Evolutionary conservation across 2,329 filamentous ascomycete species (phyloP).

Genomic region (Sporothrix humicola): DNA sequence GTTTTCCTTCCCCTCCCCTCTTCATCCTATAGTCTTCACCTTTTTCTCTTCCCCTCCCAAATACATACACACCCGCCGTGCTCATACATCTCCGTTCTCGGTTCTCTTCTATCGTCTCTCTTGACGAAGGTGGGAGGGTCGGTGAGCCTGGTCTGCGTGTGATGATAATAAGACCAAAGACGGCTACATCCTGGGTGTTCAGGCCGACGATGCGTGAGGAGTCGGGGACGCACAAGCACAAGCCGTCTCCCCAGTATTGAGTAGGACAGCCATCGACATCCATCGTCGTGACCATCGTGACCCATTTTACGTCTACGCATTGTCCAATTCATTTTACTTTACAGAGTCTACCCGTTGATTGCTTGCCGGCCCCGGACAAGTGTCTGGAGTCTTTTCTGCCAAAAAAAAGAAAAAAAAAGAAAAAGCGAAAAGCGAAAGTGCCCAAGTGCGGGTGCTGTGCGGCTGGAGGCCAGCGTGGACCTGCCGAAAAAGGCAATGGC

Average conservation of each 20-base stretch:
- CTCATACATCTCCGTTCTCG: constrained; percentile 30
- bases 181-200: neutral
- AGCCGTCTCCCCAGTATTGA: neutral
- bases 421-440: neutral
- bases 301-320: neutral
- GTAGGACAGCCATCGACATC: neutral
- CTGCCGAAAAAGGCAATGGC: constrained; percentile 18
- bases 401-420: neutral
- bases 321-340: neutral
- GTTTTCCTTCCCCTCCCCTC: neutral
- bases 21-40: neutral
- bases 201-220: no score
- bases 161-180: neutral
- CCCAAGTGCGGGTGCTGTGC: neutral
- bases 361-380: constrained; percentile 18
- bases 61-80: constrained; percentile 29
- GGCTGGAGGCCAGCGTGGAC: constrained; percentile 1
- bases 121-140: neutral
- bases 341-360: neutral
- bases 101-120: neutral
- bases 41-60: neutral
- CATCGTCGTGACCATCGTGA: constrained; percentile 20
- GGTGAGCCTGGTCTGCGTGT: constrained; percentile 10
- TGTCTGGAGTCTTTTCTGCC: neutral
- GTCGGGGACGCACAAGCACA: no score